Evolutionary conservation across 192 early-diverging fungal species (phyloP), one percentile per base, ranked within the genome.

Genomic region (Physocladia obscura): DNA sequence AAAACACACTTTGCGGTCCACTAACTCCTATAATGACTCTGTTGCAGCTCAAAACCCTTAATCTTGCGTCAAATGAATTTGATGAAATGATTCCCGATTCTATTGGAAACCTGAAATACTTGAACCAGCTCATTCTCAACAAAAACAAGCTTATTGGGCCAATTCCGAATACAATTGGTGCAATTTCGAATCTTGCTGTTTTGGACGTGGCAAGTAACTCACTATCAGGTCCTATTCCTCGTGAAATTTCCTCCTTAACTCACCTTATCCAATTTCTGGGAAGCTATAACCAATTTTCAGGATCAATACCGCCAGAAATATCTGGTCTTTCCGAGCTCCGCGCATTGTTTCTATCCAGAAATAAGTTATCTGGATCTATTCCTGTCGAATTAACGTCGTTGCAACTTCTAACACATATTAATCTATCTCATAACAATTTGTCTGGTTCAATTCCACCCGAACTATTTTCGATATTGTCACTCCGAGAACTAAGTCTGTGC

Each of bases 71-170:
- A n/a, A n/a, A n/a, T n/a, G n/a, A n/a, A n/a, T n/a, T 52, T 6
- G 5, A 21, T 17, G 60, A 19, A 8, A 6, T 44, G 60, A 67
- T 67, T 32, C 63, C 63, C 5, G 13, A 5, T 6, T 19, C 50
- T 0, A 52, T 52, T 21, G 50, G 50, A 52, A 52, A 52, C 29
- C 61, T 63, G 3, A 3, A 3, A 11, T 19, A 11, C 40, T 21
- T 63, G 4, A 17, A 21, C 4, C 39, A 63, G 40, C 24, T 63
- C 17, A 40, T 40, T 26, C 24, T 63, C 40, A 29, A 36, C 4
- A 54, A 63, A 5, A 63, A 63, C 38, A 52, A 30, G 3, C 38
- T 63, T n/a, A 15, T 3, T 49, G 61, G 61, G 6, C 15, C 61
- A 26, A 27, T 63, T 15, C 61, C 61, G 4, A 5, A 3, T 26